A percentile compares a stretch with the other conserved stretches of the same genome.
Conservation (phyloP, 768 basidiomycete species). For the Rhodotorula babjevae region DNA sequence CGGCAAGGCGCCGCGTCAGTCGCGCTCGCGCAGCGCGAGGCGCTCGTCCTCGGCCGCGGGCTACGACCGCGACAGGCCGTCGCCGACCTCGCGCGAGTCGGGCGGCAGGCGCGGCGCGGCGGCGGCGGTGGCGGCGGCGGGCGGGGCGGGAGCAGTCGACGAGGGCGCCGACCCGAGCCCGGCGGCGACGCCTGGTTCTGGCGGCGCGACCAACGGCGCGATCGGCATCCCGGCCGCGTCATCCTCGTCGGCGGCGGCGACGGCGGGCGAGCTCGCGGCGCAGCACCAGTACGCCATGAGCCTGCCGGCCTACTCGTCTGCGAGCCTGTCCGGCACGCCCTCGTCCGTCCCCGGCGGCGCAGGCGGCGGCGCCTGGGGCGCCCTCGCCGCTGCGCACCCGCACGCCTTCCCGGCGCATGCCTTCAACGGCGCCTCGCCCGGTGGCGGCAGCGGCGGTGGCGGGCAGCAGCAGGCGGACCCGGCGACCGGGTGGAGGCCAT, state of each 20-base stretch:
- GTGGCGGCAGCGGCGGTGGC: slow-evolving; percentile 2
- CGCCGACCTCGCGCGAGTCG: neutral
- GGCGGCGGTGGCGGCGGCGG: too few relatives aligned
- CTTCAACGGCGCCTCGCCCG: slow-evolving; percentile 34
- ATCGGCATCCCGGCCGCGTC: slow-evolving; percentile 59
- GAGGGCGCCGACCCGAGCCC: neutral
- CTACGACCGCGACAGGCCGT: slow-evolving; percentile 7
- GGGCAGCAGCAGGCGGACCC: neutral
- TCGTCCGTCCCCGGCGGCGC: slow-evolving; percentile 41
- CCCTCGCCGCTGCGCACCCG: neutral
- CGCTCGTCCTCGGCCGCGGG: neutral
- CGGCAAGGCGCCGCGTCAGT: slow-evolving; percentile 26
- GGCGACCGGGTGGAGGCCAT: slow-evolving; percentile 41
- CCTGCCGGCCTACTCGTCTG: slow-evolving; percentile 24
- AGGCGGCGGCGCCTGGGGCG: slow-evolving; percentile 1
- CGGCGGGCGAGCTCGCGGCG: slow-evolving; percentile 49
- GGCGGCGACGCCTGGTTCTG: neutral
- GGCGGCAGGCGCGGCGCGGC: too few relatives aligned
- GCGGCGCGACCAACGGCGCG: slow-evolving; percentile 47
- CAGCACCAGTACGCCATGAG: slow-evolving; percentile 42
- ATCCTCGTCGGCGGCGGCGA: slow-evolving; percentile 4
- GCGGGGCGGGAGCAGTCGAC: too few relatives aligned
- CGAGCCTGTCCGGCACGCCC: slow-evolving; percentile 37
- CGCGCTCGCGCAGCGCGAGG: slow-evolving; percentile 11
- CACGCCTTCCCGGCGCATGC: slow-evolving; percentile 29